These are phyloP conservation scores for Tuctoria greenei DNA, from an alignment of 176 grass and related monocot genomes.

Conservation along the genomic window DNA sequence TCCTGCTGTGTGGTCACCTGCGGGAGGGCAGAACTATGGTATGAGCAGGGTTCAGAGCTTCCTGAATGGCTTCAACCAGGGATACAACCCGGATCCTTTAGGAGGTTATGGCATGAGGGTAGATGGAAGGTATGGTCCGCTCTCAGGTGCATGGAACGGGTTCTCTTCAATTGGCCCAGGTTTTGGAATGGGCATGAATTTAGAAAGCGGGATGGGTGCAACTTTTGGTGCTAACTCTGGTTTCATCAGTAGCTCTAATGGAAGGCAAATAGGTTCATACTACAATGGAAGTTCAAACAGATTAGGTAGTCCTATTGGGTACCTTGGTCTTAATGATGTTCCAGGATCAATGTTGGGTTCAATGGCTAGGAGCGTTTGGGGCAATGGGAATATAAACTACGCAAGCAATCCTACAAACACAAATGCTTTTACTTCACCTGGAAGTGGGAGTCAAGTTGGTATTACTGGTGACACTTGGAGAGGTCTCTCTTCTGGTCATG, in stretches of 20 bases:
- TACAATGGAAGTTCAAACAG: conserved; percentile 68
- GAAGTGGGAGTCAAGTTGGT: conserved; percentile 42
- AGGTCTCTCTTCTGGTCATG: conserved; percentile 49
- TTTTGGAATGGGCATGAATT: conserved; percentile 68
- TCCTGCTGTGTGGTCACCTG: conserved; percentile 60
- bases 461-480: conserved; percentile 45
- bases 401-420: conserved; percentile 48
- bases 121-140: conserved; percentile 68
- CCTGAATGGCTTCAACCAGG: conserved; percentile 67
- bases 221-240: conserved; percentile 52
- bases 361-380: conserved; percentile 71
- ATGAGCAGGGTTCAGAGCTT: conserved; percentile 67
- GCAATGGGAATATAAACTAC: conserved; percentile 55
- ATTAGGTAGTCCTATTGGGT: conserved; percentile 49
- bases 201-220: conserved; percentile 48
- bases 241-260: conserved; percentile 63
- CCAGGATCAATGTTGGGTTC: conserved; percentile 63
- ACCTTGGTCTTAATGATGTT: conserved; percentile 58
- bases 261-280: conserved; percentile 57
- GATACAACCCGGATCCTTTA: conserved; percentile 56
- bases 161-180: conserved; percentile 64
- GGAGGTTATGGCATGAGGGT: conserved; percentile 80
- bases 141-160: conserved; percentile 58
- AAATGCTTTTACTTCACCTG: conserved; percentile 59
- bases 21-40: conserved; percentile 52